These are phyloP conservation scores for Lentinula novae-zelandiae DNA, from an alignment of 1,284 basidiomycete genomes.

Conservation along the genomic window DNA sequence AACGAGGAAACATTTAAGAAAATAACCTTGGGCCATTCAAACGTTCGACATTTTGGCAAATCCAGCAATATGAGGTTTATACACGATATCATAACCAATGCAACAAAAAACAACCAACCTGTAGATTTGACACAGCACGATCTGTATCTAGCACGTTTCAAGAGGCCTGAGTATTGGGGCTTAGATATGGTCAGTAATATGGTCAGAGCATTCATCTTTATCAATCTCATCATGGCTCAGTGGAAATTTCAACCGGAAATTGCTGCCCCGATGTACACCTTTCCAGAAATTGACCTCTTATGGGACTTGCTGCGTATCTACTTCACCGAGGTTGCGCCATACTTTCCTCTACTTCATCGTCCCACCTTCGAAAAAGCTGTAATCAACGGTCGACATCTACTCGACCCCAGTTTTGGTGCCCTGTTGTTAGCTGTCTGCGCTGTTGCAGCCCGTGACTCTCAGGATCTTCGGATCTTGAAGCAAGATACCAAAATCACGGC, in stretches of 20 bases:
- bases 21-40: not conserved
- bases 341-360: constrained; percentile 58
- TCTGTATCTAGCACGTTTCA: not conserved
- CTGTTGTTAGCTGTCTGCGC: constrained; percentile 65
- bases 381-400: constrained; percentile 43
- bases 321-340: constrained; percentile 48
- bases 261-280: constrained; percentile 21
- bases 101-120: constrained; percentile 15
- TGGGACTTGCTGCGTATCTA: constrained; percentile 52
- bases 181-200: constrained; percentile 16
- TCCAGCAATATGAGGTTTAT: constrained; percentile 50
- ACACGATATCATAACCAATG: constrained; percentile 40
- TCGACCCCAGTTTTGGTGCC: constrained; percentile 51
- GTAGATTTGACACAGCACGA: not conserved
- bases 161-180: constrained; percentile 18
- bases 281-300: constrained; percentile 51
- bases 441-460: constrained; percentile 53
- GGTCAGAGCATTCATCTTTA: not conserved
- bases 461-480: constrained; percentile 51
- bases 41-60: constrained; percentile 32
- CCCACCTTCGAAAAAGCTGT: constrained; percentile 55
- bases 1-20: not conserved
- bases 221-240: not conserved
- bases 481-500: constrained; percentile 39
- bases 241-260: constrained; percentile 27